Evolutionary conservation across 352 stramenopile genomes (phyloP), one percentile per base, ranked within the genome.

Genomic region (Phytophthora meadii): DNA sequence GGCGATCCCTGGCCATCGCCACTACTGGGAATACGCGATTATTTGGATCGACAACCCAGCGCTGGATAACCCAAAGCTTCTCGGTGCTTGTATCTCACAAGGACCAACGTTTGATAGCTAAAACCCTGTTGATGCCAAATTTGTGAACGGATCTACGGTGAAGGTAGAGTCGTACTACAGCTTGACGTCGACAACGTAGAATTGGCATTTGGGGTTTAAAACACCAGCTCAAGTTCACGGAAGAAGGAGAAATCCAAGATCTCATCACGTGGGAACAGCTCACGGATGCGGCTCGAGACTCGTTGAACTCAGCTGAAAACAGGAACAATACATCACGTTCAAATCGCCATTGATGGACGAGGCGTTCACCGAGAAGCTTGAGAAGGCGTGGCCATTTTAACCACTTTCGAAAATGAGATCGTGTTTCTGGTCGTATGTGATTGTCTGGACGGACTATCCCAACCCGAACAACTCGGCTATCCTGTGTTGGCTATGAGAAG

Each of bases 261-360:
- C 60, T 68, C 44, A 57, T 62, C 45, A 54, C 53, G 12, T 68
- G 60, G 60, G 60, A 68, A 19, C 60, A 68, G 10, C 45, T 68
- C 1, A 62, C 61, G 3, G 45, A 54, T 4, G 36, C 49, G 14
- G 52, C 52, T 1, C 52, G 45, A 22, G 28, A 32, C 28, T 32
- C 28, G 28, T 32, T 32, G 28, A 32, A 32, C 28, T 32, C 4
- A 8, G 28, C 28, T 9, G 28, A 32, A 32, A 11, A 22, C 22
- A 11, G 24, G 30, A 17, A 34, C 62, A 7, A 32, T 32, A 32
- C 28, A 32, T 6, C 28, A 32, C 28, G 28, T 32, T 32, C 28
- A 32, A 32, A 6, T 32, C 6, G 4, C 28, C 4, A 10, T 32
- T 32, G 28, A 32, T 32, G 28, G 28, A 32, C 28, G 2, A 10